A percentile compares a stretch with the other conserved stretches of the same genome.
These are phyloP conservation scores for Phytophthora hibernalis DNA, from an alignment of 352 stramenopile genomes.

Conservation along the genomic window DNA sequence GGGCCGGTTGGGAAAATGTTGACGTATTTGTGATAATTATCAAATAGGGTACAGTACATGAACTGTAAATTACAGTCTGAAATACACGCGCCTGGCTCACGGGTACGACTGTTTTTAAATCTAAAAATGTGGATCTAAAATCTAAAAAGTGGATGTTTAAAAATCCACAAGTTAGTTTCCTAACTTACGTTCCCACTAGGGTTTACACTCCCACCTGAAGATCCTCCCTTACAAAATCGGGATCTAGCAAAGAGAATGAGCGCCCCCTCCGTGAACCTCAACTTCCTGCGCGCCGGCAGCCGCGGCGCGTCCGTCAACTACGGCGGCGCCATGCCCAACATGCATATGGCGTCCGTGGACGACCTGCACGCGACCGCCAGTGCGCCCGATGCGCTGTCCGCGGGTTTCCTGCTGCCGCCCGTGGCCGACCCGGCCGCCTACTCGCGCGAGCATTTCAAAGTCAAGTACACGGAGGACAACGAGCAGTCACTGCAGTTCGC, in stretches of 20 bases:
- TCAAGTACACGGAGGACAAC: slow-evolving; percentile 97
- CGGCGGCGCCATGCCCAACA: slow-evolving; percentile 81
- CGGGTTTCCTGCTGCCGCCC: slow-evolving; percentile 77
- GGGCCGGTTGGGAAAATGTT: too few species aligned
- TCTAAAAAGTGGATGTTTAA: too few species aligned
- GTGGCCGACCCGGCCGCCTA: slow-evolving; percentile 94
- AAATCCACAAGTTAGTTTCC: too few species aligned
- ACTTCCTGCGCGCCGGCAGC: slow-evolving; percentile 76
- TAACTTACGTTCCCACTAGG: too few species aligned
- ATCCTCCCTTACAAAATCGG: too few species aligned
- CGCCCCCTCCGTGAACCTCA: slow-evolving; percentile 62
- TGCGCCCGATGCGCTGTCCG: slow-evolving; percentile 41
- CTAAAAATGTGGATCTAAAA: too few species aligned
- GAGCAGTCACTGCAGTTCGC: slow-evolving; percentile 97
- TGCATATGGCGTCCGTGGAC: slow-evolving; percentile 49
- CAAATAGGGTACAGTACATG: too few species aligned
- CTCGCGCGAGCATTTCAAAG: slow-evolving; percentile 96
- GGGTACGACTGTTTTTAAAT: too few species aligned
- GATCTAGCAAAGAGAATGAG: slow-evolving; percentile 39
- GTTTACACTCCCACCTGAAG: too few species aligned
- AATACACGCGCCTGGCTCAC: too few species aligned
- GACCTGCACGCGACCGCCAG: slow-evolving; percentile 39
- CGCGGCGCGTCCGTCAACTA: slow-evolving; percentile 71
- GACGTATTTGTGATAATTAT: too few species aligned
- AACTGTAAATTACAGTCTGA: too few species aligned